Evolutionary conservation across 1,284 basidiomycete species (phyloP).

Genomic region (Tilletia walkeri): DNA sequence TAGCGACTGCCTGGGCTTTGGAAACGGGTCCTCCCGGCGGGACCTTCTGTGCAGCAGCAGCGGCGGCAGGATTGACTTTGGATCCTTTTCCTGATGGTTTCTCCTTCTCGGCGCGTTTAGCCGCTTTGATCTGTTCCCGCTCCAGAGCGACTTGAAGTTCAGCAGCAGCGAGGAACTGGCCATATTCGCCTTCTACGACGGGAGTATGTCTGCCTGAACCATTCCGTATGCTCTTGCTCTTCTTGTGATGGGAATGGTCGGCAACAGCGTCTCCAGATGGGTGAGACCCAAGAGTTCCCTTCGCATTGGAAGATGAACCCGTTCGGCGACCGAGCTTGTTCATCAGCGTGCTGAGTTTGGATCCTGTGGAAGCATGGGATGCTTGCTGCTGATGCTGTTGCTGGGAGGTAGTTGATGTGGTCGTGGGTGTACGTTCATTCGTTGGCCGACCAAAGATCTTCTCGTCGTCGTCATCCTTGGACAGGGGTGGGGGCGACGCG

Average conservation of each 20-base stretch:
- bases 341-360: background rate
- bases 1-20: background rate
- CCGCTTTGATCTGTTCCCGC: background rate
- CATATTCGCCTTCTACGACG: background rate
- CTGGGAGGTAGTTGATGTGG: too few species aligned
- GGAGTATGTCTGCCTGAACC: background rate
- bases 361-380: background rate
- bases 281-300: background rate
- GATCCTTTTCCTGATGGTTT: background rate
- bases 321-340: constrained; percentile 5
- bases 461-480: too few species aligned
- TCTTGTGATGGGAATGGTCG: too few species aligned
- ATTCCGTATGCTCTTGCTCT: background rate
- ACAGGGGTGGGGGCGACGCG: too few species aligned
- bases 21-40: background rate
- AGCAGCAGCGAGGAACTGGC: background rate
- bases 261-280: background rate
- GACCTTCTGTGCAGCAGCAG: background rate
- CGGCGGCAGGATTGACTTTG: background rate
- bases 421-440: too few species aligned
- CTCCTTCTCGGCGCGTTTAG: background rate
- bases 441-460: too few species aligned
- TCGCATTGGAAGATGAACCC: background rate
- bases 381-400: too few species aligned
- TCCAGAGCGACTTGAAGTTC: background rate